Evolutionary conservation across 2,329 filamentous ascomycete genomes (phyloP).

Genomic region (Zymoseptoria pseudotritici): DNA sequence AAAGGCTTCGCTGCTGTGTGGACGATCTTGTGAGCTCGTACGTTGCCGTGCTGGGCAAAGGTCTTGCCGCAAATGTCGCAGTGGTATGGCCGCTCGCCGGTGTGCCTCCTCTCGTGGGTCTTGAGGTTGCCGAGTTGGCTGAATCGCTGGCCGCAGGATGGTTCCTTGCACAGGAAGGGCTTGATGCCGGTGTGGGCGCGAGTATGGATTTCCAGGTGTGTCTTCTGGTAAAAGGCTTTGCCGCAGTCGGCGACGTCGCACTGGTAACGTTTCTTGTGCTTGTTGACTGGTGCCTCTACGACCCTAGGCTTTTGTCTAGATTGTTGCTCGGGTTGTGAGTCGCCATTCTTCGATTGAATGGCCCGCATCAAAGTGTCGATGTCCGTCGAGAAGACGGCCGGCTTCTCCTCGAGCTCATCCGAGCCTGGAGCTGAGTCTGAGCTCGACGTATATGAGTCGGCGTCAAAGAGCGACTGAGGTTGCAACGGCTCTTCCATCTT

Average conservation of each 20-base stretch:
- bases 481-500: conserved; percentile 39
- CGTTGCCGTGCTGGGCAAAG: conserved; percentile 80
- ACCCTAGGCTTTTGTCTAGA: conserved; percentile 1
- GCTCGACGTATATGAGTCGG: conserved; percentile 22
- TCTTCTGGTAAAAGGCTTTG: conserved; percentile 85
- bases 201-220: conserved; percentile 83
- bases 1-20: conserved; percentile 73
- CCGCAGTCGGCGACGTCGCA: conserved; percentile 68
- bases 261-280: conserved; percentile 57
- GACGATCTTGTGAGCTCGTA: conserved; percentile 74
- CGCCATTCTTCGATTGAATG: conserved; percentile 59
- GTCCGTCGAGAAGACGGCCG: conserved; percentile 64
- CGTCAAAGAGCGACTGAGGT: conserved; percentile 34
- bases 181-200: conserved; percentile 83
- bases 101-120: conserved; percentile 83
- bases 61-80: conserved; percentile 73
- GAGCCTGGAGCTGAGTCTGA: conserved; percentile 38
- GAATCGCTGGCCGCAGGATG: conserved; percentile 69
- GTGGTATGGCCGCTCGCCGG: conserved; percentile 74
- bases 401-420: conserved; percentile 34
- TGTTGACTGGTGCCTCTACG: conserved; percentile 8
- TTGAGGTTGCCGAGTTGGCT: conserved; percentile 88
- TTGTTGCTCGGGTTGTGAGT: conserved; percentile 2
- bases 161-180: conserved; percentile 76
- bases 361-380: conserved; percentile 84